These are phyloP conservation scores for Starmerella kuoi DNA, from an alignment of 805 yeast genomes.

Conservation along the genomic window DNA sequence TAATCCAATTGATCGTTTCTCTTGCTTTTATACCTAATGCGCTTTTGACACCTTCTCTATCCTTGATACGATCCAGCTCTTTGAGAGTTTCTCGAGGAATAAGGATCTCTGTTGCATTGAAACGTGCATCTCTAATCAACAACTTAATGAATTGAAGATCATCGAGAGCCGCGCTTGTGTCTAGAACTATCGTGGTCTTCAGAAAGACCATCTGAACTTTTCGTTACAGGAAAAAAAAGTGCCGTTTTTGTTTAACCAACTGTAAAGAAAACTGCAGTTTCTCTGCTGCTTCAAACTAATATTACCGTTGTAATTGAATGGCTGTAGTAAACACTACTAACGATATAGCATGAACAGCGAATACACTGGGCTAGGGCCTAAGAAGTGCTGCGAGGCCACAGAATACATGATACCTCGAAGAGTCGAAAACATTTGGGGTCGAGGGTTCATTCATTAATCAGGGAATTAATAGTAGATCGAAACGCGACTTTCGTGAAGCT, in stretches of 20 bases:
- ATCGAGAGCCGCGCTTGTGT: conserved; percentile 14
- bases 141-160: conserved; percentile 2
- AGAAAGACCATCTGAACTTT: conserved; percentile 3
- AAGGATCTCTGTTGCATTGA: conserved; percentile 6
- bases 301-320: neutral
- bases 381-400: too few species aligned
- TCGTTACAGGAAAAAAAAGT: too few species aligned
- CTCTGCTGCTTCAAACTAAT: neutral
- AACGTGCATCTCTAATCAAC: conserved; percentile 2
- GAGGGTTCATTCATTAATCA: too few species aligned
- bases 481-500: too few species aligned
- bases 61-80: conserved; percentile 19
- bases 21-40: conserved; percentile 10
- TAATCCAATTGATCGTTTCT: conserved; percentile 16
- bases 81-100: conserved; percentile 10
- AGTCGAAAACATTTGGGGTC: too few species aligned
- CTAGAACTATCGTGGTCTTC: conserved; percentile 14
- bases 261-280: too few species aligned
- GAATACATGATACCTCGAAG: too few species aligned
- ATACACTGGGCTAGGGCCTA: too few species aligned
- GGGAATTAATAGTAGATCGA: too few species aligned
- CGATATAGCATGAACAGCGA: too few species aligned
- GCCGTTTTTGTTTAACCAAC: too few species aligned
- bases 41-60: conserved; percentile 1
- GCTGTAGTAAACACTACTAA: too few species aligned